These are phyloP conservation scores for Xylariomycetidae sp. DNA, from an alignment of 2,329 filamentous ascomycete genomes.

Conservation along the genomic window DNA sequence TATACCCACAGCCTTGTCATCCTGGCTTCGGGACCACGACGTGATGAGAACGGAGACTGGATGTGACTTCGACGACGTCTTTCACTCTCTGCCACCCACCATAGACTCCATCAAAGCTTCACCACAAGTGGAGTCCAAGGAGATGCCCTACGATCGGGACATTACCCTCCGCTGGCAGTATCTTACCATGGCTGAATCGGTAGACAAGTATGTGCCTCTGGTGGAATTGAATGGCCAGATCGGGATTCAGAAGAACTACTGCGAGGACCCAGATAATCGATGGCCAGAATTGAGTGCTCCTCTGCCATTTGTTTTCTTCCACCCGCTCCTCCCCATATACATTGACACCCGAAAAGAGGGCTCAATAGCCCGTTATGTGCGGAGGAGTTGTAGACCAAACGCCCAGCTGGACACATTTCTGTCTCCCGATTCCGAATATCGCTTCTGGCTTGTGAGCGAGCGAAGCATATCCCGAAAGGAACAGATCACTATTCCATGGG, in stretches of 20 bases:
- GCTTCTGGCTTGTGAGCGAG: constrained; percentile 89
- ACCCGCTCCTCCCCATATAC: constrained; percentile 81
- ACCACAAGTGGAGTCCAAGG: constrained; percentile 49
- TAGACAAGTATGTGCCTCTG: constrained; percentile 53
- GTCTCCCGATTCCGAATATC: constrained; percentile 72
- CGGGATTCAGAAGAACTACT: constrained; percentile 70
- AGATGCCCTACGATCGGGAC: constrained; percentile 40
- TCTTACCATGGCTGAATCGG: constrained; percentile 47
- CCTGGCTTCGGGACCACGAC: constrained; percentile 73
- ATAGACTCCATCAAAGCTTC: constrained; percentile 38
- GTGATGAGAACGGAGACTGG: constrained; percentile 65
- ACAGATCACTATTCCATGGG: constrained; percentile 64
- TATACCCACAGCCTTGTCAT: constrained; percentile 68
- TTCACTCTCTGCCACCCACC: constrained; percentile 48
- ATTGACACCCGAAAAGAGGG: constrained; percentile 85
- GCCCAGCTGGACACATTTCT: constrained; percentile 83
- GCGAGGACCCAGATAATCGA: constrained; percentile 58
- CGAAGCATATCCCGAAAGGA: constrained; percentile 63
- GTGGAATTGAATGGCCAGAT: constrained; percentile 75
- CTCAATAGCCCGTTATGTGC: constrained; percentile 80
- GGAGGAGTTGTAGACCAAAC: constrained; percentile 88
- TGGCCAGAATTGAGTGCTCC: constrained; percentile 64
- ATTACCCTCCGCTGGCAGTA: constrained; percentile 66
- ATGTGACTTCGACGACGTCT: constrained; percentile 62
- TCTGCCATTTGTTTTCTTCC: constrained; percentile 79